Conservation (phyloP, 257 asterid species). For the Solanum chaucha region DNA sequence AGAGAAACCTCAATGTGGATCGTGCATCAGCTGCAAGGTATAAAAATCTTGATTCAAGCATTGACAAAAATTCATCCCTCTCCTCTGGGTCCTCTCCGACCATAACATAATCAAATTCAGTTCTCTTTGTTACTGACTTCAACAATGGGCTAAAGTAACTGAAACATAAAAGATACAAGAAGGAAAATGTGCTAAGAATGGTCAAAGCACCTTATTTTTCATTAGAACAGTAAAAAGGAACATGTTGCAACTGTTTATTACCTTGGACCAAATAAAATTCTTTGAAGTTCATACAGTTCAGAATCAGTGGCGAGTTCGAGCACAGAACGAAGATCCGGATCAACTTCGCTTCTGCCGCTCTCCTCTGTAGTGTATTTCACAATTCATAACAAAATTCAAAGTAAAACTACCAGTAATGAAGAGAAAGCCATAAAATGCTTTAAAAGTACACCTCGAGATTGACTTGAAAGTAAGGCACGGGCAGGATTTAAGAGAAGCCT, state of each 20-base stretch:
- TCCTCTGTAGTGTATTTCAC: conserved; percentile 17
- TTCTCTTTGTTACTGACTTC: conserved; percentile 61
- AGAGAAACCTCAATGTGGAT: conserved; percentile 67
- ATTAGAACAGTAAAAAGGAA: neutral
- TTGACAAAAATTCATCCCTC: conserved; percentile 69
- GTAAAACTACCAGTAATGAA: neutral
- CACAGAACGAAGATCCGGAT: conserved; percentile 71
- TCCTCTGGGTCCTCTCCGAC: conserved; percentile 75
- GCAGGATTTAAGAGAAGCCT: conserved; percentile 24
- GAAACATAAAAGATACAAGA: conserved; percentile 11
- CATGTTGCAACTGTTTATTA: conserved; percentile 7
- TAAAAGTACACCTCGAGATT: conserved; percentile 19
- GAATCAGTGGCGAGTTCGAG: conserved; percentile 85
- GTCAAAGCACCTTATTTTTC: neutral
- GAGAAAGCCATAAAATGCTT: neutral
- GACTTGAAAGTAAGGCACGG: conserved; percentile 31
- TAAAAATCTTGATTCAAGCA: conserved; percentile 80
- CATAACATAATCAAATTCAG: conserved; percentile 54
- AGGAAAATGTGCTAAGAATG: neutral
- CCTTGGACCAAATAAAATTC: conserved; percentile 86
- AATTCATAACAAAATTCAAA: neutral
- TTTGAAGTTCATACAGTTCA: conserved; percentile 71
- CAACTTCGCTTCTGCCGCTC: conserved; percentile 22
- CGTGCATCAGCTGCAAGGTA: conserved; percentile 98
- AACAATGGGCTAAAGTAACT: conserved; percentile 91